Evolutionary conservation across 2,329 filamentous ascomycete species (phyloP).

Genomic region (Coniochaeta hoffmannii): DNA sequence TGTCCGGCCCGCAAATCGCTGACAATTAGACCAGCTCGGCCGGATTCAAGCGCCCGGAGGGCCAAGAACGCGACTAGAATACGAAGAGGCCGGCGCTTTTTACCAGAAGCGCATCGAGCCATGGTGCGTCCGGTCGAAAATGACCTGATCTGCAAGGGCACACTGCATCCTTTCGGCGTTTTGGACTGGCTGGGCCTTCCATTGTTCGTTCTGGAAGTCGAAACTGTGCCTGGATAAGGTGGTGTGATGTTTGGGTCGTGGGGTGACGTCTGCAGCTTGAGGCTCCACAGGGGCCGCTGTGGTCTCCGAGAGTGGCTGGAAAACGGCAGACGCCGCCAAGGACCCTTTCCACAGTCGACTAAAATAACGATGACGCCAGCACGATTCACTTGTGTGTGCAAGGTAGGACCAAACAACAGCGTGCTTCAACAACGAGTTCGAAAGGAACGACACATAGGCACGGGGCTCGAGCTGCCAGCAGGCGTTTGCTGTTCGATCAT

Average conservation of each 20-base stretch:
- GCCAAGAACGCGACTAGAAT: neutral
- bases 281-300: neutral
- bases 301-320: neutral
- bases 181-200: neutral
- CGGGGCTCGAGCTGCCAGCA: no score
- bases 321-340: neutral
- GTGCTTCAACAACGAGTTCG: no score
- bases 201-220: neutral
- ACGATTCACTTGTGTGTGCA: no score
- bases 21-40: neutral
- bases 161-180: neutral
- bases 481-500: no score
- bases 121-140: neutral
- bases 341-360: neutral
- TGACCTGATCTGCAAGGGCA: neutral
- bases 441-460: no score
- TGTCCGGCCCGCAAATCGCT: neutral
- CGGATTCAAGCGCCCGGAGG: neutral
- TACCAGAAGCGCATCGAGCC: neutral
- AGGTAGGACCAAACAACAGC: no score
- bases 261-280: neutral
- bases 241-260: neutral
- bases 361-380: neutral
- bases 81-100: neutral
- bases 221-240: neutral